Evolutionary conservation across 371 early-diverging fungal genomes (phyloP).

Genomic region (Fennellomyces sp.): DNA sequence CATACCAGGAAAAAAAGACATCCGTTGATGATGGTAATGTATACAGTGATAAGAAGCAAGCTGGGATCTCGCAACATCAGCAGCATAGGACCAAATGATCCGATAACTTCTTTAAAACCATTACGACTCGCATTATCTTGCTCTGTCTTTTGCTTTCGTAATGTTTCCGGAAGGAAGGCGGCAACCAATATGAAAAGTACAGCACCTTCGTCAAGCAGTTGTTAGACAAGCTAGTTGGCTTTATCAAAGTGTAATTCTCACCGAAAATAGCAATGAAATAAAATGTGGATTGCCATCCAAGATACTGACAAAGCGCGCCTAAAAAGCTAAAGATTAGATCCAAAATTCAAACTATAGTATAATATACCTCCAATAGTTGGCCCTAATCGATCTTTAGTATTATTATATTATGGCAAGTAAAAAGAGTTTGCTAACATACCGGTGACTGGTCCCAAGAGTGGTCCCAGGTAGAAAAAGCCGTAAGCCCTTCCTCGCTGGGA

Average conservation of each 20-base stretch:
- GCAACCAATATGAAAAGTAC: conserved; percentile 14
- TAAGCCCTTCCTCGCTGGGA: conserved; percentile 28
- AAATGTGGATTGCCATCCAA: conserved; percentile 68
- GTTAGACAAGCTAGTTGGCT: neutral
- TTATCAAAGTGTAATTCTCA: neutral
- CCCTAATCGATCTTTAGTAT: too few species aligned
- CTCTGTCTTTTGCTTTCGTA: conserved; percentile 7
- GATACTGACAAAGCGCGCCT: conserved; percentile 55
- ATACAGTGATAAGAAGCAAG: conserved; percentile 22
- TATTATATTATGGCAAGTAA: too few species aligned
- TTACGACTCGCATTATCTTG: neutral
- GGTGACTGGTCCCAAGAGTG: conserved; percentile 18
- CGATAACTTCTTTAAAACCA: neutral
- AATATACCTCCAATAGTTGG: conserved; percentile 27
- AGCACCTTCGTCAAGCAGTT: conserved; percentile 3
- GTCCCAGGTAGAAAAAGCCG: conserved; percentile 31
- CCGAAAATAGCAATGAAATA: conserved; percentile 60
- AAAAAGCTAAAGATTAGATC: too few species aligned
- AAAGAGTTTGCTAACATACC: too few species aligned
- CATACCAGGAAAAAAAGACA: conserved; percentile 28
- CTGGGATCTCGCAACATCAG: conserved; percentile 26
- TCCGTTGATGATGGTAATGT: conserved; percentile 28
- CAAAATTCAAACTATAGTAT: too few species aligned
- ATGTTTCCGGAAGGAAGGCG: conserved; percentile 29
- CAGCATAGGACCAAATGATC: conserved; percentile 22